These are phyloP conservation scores for Iodosphaeria phyllophila DNA, from an alignment of 2,329 filamentous ascomycete genomes.

Conservation along the genomic window DNA sequence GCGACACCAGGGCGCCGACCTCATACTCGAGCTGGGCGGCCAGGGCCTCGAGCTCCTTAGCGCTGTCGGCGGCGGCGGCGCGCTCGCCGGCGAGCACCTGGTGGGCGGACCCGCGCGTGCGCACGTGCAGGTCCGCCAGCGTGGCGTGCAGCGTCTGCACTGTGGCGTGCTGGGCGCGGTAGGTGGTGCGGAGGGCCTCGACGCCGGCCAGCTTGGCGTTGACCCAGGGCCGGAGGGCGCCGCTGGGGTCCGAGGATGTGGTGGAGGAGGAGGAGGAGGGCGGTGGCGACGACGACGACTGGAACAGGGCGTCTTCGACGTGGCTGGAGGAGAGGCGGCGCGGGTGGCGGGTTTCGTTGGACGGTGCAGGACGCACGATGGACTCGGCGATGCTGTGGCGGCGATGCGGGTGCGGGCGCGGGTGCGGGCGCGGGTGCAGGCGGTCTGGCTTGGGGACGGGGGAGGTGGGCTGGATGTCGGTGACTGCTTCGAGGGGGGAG, in stretches of 20 bases:
- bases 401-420: constrained; percentile 34
- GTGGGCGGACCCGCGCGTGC: constrained; percentile 45
- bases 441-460: too few species aligned
- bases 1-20: constrained; percentile 58
- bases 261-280: constrained; percentile 32
- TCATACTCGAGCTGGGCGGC: constrained; percentile 85
- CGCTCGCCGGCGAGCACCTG: constrained; percentile 54
- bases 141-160: constrained; percentile 51
- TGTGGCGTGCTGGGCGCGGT: constrained; percentile 43
- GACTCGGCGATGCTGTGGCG: constrained; percentile 36
- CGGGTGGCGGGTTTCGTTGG: constrained; percentile 45
- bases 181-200: constrained; percentile 38
- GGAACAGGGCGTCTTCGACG: constrained; percentile 55
- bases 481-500: too few species aligned
- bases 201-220: constrained; percentile 34
- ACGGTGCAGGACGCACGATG: constrained; percentile 11
- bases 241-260: constrained; percentile 31
- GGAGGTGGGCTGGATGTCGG: too few species aligned
- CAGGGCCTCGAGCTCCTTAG: constrained; percentile 64
- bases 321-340: constrained; percentile 58
- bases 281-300: constrained; percentile 33
- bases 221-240: constrained; percentile 42
- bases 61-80: constrained; percentile 45
- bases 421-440: too few species aligned
- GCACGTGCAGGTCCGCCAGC: constrained; percentile 50